Conservation (phyloP, 345 rosid species). For the Salix udensis region DNA sequence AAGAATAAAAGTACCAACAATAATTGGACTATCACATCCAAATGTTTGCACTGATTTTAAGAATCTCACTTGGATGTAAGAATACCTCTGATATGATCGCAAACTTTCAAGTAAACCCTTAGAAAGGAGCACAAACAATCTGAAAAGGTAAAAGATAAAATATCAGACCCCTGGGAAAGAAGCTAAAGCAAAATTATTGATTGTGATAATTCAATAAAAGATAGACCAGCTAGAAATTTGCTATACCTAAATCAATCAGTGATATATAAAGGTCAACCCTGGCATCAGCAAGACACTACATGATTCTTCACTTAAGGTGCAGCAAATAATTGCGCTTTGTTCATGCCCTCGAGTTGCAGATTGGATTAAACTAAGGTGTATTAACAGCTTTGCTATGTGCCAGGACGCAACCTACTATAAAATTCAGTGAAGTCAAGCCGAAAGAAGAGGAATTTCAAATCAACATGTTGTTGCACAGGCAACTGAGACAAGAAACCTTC, state of each 20-base stretch:
- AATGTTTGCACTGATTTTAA: constrained; percentile 25
- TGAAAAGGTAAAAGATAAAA: constrained; percentile 24
- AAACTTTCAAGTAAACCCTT: constrained; percentile 33
- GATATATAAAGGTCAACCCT: constrained; percentile 22
- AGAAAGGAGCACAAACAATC: constrained; percentile 32
- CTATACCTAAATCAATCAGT: constrained; percentile 36
- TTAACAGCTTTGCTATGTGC: constrained; percentile 33
- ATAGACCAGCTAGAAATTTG: background rate
- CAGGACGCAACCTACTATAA: constrained; percentile 59
- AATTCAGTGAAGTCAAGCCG: constrained; percentile 95
- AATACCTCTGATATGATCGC: constrained; percentile 28
- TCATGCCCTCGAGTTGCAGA: constrained; percentile 14
- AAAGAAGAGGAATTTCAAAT: constrained; percentile 88
- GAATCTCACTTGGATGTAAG: constrained; percentile 25
- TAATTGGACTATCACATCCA: constrained; percentile 22
- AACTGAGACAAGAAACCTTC: constrained; percentile 77
- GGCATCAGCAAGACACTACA: constrained; percentile 24
- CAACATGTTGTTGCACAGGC: constrained; percentile 87
- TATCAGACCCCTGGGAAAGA: background rate
- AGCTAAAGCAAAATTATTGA: background rate
- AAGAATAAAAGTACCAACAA: constrained; percentile 18
- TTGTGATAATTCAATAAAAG: background rate
- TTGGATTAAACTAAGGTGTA: constrained; percentile 8
- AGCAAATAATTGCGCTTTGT: constrained; percentile 4
- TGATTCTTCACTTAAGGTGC: constrained; percentile 14